Percentiles rank a stretch among this genome's conserved stretches.
phyloP scores from a whole-genome alignment of 495 filamentous ascomycete genomes.

The Sordaria brevicollis region DNA sequence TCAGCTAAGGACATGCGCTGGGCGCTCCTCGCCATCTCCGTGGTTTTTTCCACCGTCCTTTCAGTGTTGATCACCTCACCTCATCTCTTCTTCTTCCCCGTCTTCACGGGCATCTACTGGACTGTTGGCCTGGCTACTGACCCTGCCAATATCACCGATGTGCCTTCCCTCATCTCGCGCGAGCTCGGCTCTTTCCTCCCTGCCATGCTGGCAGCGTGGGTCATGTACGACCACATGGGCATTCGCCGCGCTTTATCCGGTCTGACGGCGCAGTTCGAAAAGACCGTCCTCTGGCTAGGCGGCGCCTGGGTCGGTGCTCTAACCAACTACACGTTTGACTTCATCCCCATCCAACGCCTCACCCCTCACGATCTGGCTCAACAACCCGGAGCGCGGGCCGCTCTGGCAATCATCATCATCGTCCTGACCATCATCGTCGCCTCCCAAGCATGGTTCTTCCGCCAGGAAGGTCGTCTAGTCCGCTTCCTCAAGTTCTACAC shows the following conservation, averaged over 20 bases:
- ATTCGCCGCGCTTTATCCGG: constrained; percentile 39
- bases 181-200: constrained; percentile 67
- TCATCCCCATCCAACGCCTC: constrained; percentile 72
- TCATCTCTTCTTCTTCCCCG: constrained; percentile 57
- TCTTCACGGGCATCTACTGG: constrained; percentile 64
- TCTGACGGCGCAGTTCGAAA: constrained; percentile 57
- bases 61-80: constrained; percentile 62
- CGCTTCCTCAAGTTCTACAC: constrained; percentile 64
- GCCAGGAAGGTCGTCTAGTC: constrained; percentile 58
- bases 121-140: constrained; percentile 74
- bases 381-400: constrained; percentile 66
- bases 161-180: constrained; percentile 48
- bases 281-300: constrained; percentile 64
- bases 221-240: constrained; percentile 62
- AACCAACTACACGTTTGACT: constrained; percentile 75
- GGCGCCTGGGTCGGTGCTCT: constrained; percentile 69
- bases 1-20: constrained; percentile 56
- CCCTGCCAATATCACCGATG: constrained; percentile 48
- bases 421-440: constrained; percentile 48
- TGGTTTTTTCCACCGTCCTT: constrained; percentile 53
- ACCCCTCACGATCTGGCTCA: constrained; percentile 64
- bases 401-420: constrained; percentile 57
- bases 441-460: constrained; percentile 66
- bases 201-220: constrained; percentile 62
- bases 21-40: constrained; percentile 62